Percentiles rank a stretch among this genome's conserved stretches.
These are phyloP conservation scores for Paramecium sexaurelia DNA, from an alignment of 73 alveolate genomes.

Conservation along the genomic window DNA sequence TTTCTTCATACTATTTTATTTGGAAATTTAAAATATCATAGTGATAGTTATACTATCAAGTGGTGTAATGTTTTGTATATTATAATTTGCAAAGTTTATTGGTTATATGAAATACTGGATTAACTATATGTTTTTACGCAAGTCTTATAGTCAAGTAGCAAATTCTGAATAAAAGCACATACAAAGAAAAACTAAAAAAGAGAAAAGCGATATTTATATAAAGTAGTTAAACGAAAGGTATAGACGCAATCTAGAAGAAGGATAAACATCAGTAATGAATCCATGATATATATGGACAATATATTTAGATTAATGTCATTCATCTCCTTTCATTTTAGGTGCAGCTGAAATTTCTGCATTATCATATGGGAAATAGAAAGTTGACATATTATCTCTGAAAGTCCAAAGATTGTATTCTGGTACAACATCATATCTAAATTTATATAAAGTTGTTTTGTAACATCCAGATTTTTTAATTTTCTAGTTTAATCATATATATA, in stretches of 20 bases:
- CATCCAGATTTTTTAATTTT: slow-evolving; percentile 6
- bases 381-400: slow-evolving; percentile 1
- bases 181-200: background rate
- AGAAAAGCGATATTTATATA: background rate
- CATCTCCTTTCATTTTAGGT: background rate
- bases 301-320: background rate
- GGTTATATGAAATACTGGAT: background rate
- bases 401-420: slow-evolving; percentile 2
- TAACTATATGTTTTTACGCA: background rate
- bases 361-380: background rate
- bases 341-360: background rate
- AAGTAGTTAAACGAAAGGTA: background rate
- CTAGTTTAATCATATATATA: background rate
- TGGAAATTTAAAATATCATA: background rate
- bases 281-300: background rate
- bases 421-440: background rate
- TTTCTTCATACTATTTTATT: background rate
- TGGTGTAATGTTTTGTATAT: background rate
- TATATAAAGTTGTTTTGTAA: background rate
- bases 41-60: background rate
- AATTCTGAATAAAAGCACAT: background rate
- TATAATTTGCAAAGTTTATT: background rate
- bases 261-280: background rate
- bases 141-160: background rate
- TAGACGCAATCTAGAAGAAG: background rate